Evolutionary conservation across 495 filamentous ascomycete species (phyloP).

Genomic region (Lasiosphaeriaceae sp.): DNA sequence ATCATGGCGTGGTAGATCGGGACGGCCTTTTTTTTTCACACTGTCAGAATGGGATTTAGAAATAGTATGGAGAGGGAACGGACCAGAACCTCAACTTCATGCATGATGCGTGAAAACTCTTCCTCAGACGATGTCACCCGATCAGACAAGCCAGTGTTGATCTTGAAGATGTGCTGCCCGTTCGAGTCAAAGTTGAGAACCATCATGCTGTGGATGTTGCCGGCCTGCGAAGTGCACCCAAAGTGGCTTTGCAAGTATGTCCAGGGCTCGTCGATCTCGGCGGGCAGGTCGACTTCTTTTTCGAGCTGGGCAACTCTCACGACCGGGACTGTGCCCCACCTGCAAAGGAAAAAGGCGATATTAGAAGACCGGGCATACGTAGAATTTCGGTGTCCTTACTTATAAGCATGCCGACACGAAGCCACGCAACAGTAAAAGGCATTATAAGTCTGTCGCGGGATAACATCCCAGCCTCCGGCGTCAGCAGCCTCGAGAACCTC

Average conservation of each 20-base stretch:
- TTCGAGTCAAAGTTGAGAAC: conserved; percentile 30
- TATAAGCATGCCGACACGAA: conserved; percentile 34
- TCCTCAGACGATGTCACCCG: conserved; percentile 29
- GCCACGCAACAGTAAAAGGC: conserved; percentile 38
- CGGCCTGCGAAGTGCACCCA: conserved; percentile 31
- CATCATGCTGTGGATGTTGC: conserved; percentile 36
- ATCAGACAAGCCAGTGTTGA: conserved; percentile 33
- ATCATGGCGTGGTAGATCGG: conserved; percentile 36
- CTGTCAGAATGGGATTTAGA: neutral
- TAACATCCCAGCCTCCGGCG: conserved; percentile 22
- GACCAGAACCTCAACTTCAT: conserved; percentile 26
- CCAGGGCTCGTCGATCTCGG: conserved; percentile 35
- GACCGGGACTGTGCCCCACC: conserved; percentile 43
- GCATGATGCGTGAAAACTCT: conserved; percentile 29
- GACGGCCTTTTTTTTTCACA: conserved; percentile 1
- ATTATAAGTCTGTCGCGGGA: conserved; percentile 31
- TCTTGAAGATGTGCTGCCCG: conserved; percentile 24
- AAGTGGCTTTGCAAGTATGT: conserved; percentile 33
- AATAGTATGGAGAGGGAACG: neutral
- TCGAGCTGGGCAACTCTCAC: conserved; percentile 40
- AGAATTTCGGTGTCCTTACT: no score
- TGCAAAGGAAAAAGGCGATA: conserved; percentile 14
- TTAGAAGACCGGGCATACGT: no score
- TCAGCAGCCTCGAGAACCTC: conserved; percentile 20
- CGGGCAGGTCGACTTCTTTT: conserved; percentile 31